Percentiles rank a stretch among this genome's conserved stretches.
These are phyloP conservation scores for Colletotrichum zoysiae DNA, from an alignment of 2,329 filamentous ascomycete genomes.

Conservation along the genomic window DNA sequence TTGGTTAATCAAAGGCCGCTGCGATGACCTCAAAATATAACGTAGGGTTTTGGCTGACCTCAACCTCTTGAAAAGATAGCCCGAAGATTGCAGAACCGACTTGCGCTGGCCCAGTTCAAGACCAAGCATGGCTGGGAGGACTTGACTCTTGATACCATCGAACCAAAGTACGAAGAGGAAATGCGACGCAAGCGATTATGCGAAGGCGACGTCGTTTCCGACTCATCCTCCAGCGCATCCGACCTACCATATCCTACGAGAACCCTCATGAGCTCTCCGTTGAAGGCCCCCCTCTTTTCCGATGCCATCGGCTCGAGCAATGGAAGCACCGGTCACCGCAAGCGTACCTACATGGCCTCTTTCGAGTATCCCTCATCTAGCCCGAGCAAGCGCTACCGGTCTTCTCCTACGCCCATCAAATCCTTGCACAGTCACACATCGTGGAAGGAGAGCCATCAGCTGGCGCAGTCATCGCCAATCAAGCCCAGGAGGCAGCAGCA, in stretches of 20 bases:
- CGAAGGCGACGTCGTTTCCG: constrained; percentile 82
- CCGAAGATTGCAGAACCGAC: constrained; percentile 89
- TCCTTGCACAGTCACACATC: constrained; percentile 67
- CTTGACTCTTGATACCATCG: constrained; percentile 85
- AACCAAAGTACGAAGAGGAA: constrained; percentile 85
- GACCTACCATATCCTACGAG: constrained; percentile 78
- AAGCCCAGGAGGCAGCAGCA: constrained; percentile 80
- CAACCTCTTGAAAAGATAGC: constrained; percentile 76
- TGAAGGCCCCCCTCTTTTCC: constrained; percentile 86
- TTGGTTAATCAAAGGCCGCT: constrained; percentile 56
- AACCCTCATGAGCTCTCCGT: constrained; percentile 84
- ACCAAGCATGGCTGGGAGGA: constrained; percentile 96
- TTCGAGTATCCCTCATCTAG: constrained; percentile 69
- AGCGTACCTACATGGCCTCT: constrained; percentile 71
- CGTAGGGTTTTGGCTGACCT: constrained; percentile 2
- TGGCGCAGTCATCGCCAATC: constrained; percentile 89
- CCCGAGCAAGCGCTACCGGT: constrained; percentile 78
- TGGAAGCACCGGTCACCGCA: constrained; percentile 74
- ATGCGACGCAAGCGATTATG: constrained; percentile 78
- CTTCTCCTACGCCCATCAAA: constrained; percentile 72
- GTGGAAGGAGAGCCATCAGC: constrained; percentile 82
- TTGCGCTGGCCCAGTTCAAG: constrained; percentile 97
- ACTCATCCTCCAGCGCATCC: constrained; percentile 87
- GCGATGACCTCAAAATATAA: constrained; percentile 13
- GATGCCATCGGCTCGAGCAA: constrained; percentile 81